Evolutionary conservation across 2,329 filamentous ascomycete genomes (phyloP).

Genomic region (Ophiocordyceps camponoti-leonardi): DNA sequence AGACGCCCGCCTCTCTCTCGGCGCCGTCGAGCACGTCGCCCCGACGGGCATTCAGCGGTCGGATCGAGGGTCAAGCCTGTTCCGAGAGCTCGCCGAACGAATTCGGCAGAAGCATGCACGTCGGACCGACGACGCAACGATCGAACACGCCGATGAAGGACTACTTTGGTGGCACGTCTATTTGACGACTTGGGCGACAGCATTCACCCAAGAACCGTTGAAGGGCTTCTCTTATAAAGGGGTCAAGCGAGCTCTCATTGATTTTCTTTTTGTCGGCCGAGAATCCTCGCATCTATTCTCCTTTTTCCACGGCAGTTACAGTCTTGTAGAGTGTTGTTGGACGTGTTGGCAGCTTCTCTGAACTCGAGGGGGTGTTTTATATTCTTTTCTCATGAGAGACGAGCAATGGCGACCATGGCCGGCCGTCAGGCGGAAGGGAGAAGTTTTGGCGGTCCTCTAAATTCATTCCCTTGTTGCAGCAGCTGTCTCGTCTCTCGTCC

Average conservation of each 20-base stretch:
- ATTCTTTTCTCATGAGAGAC: neutral
- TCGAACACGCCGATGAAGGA: neutral
- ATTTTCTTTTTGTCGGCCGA: neutral
- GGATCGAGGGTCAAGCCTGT: neutral
- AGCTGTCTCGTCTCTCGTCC: too few relatives aligned
- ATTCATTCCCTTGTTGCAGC: too few relatives aligned
- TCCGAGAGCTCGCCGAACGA: neutral
- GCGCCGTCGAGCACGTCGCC: conserved; percentile 33
- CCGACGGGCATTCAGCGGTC: conserved; percentile 3
- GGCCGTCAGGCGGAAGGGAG: neutral
- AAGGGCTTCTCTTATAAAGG: neutral
- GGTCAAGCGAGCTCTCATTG: neutral
- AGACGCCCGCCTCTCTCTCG: conserved; percentile 34
- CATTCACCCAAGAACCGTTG: too few relatives aligned
- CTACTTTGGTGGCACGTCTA: neutral
- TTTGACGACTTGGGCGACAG: neutral
- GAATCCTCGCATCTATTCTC: neutral
- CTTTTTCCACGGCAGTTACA: neutral
- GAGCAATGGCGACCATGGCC: neutral
- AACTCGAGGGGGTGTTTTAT: neutral
- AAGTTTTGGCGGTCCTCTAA: too few relatives aligned
- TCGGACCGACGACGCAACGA: neutral
- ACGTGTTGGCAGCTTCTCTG: neutral
- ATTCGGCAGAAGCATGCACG: neutral
- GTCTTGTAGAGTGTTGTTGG: neutral